phyloP scores from a whole-genome alignment of 148 eudicot genomes.

The Cornus florida region DNA sequence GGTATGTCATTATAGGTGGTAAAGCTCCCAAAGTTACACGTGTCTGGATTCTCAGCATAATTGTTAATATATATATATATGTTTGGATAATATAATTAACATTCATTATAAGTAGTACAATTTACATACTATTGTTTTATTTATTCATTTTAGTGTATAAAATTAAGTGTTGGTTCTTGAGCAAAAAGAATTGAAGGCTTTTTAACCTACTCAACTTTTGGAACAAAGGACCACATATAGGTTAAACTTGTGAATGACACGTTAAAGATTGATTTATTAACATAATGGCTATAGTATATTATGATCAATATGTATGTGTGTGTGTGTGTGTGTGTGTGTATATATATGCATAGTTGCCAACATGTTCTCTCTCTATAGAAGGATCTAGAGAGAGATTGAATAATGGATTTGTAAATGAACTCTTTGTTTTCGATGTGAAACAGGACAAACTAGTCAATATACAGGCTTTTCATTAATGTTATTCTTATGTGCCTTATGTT shows the following conservation, averaged over 20 bases:
- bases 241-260: neutral
- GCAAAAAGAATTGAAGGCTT: slow-evolving; percentile 20
- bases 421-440: too few species aligned
- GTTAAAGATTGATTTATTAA: too few species aligned
- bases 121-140: neutral
- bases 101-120: neutral
- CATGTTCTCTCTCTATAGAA: too few species aligned
- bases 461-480: too few species aligned
- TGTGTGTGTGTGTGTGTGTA: too few species aligned
- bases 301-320: neutral
- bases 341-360: too few species aligned
- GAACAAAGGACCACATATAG: slow-evolving; percentile 3
- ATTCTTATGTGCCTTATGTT: too few species aligned
- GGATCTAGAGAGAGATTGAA: too few species aligned
- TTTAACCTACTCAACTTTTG: neutral
- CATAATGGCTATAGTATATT: too few species aligned
- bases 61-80: neutral
- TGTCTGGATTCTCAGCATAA: slow-evolving; percentile 15
- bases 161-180: neutral
- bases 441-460: too few species aligned
- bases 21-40: slow-evolving; percentile 16
- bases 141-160: neutral
- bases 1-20: slow-evolving; percentile 6
- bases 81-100: neutral
- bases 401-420: too few species aligned